Conservation (phyloP, 495 filamentous ascomycete genomes). For the Melanomma pulvis-pyrius region DNA sequence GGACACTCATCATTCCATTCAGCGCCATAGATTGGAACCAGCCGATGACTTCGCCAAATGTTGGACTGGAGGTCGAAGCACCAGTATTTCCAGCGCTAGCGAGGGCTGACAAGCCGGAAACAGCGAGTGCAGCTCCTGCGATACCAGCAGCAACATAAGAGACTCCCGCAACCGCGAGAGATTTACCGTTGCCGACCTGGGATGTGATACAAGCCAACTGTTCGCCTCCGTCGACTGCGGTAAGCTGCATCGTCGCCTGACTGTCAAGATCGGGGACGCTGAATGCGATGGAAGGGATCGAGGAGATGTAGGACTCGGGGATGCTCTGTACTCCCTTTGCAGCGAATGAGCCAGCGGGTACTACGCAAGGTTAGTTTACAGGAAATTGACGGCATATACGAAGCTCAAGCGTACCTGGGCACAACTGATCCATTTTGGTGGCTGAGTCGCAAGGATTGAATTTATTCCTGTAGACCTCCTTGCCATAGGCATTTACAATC, state of each 20-base stretch:
- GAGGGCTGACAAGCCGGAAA: constrained; percentile 73
- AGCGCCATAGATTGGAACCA: constrained; percentile 93
- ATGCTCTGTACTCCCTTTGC: constrained; percentile 71
- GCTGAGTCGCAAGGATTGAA: constrained; percentile 79
- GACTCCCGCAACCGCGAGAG: constrained; percentile 70
- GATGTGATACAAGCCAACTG: constrained; percentile 81
- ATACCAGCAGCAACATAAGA: constrained; percentile 85
- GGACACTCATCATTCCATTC: constrained; percentile 92
- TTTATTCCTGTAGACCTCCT: constrained; percentile 72
- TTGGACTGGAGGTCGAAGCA: constrained; percentile 72
- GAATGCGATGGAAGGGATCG: constrained; percentile 91
- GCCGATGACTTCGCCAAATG: constrained; percentile 81
- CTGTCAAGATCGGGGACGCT: constrained; percentile 88
- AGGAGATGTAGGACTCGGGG: constrained; percentile 65
- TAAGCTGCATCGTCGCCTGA: constrained; percentile 76
- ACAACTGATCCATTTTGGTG: constrained; percentile 71
- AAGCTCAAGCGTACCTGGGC: constrained; percentile 66
- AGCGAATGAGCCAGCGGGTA: constrained; percentile 72
- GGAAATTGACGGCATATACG: background rate
- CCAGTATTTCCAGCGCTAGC: constrained; percentile 64
- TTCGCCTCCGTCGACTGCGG: constrained; percentile 60
- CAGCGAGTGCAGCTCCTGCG: constrained; percentile 78
- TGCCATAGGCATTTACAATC: constrained; percentile 83
- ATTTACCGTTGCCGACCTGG: constrained; percentile 83
- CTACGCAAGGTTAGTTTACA: constrained; percentile 45